phyloP scores from a whole-genome alignment of 2,329 filamentous ascomycete genomes.

The Alternaria panax region DNA sequence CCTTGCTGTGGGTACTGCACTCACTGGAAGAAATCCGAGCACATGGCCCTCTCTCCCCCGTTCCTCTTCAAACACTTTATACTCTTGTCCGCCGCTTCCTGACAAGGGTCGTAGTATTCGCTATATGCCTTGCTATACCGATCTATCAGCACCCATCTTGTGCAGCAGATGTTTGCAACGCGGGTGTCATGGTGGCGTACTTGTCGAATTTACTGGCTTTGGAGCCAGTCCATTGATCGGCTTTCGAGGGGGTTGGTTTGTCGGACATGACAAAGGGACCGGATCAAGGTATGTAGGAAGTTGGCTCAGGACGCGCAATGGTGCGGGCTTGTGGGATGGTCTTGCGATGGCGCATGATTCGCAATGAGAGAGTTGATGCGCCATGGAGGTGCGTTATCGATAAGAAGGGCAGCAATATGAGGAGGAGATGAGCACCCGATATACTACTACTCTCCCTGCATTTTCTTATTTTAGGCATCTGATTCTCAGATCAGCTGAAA shows the following conservation, averaged over 20 bases:
- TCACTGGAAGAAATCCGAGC: slow-evolving; percentile 93
- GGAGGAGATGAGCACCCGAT: not conserved
- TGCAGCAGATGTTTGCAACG: not conserved
- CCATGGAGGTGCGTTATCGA: slow-evolving; percentile 21
- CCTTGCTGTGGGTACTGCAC: slow-evolving; percentile 6
- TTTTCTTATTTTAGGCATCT: not conserved
- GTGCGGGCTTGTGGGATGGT: not conserved
- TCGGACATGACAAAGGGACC: slow-evolving; percentile 9
- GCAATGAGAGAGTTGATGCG: slow-evolving; percentile 1
- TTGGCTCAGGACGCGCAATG: not conserved
- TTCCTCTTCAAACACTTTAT: slow-evolving; percentile 90
- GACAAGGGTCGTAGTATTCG: slow-evolving; percentile 94
- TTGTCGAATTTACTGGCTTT: slow-evolving; percentile 52
- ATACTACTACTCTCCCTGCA: not conserved
- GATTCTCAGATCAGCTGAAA: not conserved
- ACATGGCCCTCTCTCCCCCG: slow-evolving; percentile 86
- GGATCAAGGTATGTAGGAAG: not conserved
- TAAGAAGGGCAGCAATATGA: slow-evolving; percentile 6
- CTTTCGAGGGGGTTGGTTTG: slow-evolving; percentile 23
- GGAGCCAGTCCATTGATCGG: slow-evolving; percentile 32
- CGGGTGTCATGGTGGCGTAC: slow-evolving; percentile 32
- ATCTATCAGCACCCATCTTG: slow-evolving; percentile 15
- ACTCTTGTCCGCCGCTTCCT: slow-evolving; percentile 86
- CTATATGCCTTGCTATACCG: slow-evolving; percentile 79
- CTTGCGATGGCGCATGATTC: not conserved